A percentile compares a stretch with the other conserved stretches of the same genome.
Evolutionary conservation across 164 flowering plant species (phyloP).

Genomic region (Dillenia turbinata): DNA sequence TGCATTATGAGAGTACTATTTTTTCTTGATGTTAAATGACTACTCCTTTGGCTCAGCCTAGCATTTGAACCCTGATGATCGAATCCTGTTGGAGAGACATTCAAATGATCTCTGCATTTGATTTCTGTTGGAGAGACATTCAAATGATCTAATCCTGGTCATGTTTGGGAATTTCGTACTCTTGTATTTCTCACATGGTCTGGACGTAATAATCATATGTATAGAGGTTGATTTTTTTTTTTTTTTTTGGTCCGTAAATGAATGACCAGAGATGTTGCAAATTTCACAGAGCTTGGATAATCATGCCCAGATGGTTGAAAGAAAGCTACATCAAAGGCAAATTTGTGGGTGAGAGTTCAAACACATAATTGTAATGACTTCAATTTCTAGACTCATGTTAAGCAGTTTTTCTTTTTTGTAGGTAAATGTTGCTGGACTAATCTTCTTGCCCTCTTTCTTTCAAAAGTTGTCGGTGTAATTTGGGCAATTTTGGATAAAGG

Average conservation of each 20-base stretch:
- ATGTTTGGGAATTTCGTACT: background rate
- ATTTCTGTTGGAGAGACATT: background rate
- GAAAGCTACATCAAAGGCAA: slow-evolving; percentile 60
- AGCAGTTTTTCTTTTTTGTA: too few relatives aligned
- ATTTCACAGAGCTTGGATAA: slow-evolving; percentile 76
- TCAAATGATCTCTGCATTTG: background rate
- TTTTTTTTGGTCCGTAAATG: background rate
- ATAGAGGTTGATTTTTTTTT: background rate
- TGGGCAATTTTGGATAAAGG: too few relatives aligned
- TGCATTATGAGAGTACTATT: too few relatives aligned
- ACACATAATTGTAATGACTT: too few relatives aligned
- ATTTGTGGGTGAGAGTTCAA: slow-evolving; percentile 58
- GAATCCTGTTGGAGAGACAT: too few relatives aligned
- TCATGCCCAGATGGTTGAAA: slow-evolving; percentile 76
- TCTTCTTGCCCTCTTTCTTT: too few relatives aligned
- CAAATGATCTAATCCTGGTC: background rate
- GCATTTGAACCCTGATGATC: too few relatives aligned
- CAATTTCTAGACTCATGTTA: too few relatives aligned
- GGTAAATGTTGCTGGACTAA: too few relatives aligned
- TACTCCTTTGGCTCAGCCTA: too few relatives aligned
- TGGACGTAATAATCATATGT: background rate
- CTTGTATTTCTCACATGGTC: background rate
- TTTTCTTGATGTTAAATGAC: too few relatives aligned
- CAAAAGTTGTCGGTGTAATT: too few relatives aligned
- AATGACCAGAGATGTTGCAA: background rate